These are phyloP conservation scores for Trametes sanguinea DNA, from an alignment of 768 basidiomycete genomes.

Conservation along the genomic window DNA sequence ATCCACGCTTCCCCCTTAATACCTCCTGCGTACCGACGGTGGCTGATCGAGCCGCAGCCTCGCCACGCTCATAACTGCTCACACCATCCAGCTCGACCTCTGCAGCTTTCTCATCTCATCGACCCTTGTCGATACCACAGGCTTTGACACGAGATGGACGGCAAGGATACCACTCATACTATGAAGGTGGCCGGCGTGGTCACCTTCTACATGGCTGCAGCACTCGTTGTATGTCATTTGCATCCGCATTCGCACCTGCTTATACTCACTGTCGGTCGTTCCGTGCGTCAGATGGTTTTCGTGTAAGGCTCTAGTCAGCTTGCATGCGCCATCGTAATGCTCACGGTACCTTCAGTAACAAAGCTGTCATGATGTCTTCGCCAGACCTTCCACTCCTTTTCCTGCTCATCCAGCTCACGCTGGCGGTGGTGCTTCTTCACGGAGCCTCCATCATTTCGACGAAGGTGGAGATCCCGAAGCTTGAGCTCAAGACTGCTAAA, in stretches of 20 bases:
- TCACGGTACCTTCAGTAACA: constrained; percentile 52
- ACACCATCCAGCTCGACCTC: not conserved
- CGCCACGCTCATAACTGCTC: not conserved
- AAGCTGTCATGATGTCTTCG: constrained; percentile 67
- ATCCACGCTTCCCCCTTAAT: constrained; percentile 19
- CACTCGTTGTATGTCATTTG: constrained; percentile 61
- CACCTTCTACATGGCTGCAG: constrained; percentile 75
- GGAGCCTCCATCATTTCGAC: constrained; percentile 47
- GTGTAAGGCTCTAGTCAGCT: constrained; percentile 36
- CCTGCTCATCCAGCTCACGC: constrained; percentile 65
- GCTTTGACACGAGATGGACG: constrained; percentile 29
- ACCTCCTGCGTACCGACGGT: not conserved
- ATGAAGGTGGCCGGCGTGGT: constrained; percentile 71
- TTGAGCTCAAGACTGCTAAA: constrained; percentile 53
- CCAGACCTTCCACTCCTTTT: constrained; percentile 70
- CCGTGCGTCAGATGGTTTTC: constrained; percentile 47
- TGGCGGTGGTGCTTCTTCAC: constrained; percentile 68
- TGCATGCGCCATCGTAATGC: constrained; percentile 11
- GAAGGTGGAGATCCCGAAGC: constrained; percentile 57
- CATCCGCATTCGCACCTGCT: not conserved
- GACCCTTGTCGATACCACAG: not conserved
- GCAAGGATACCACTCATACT: constrained; percentile 36
- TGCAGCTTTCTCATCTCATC: not conserved
- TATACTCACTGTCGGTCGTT: not conserved
- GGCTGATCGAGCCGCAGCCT: not conserved